Conservation (phyloP, 495 filamentous ascomycete species). For the Aspergillus cristatus region DNA sequence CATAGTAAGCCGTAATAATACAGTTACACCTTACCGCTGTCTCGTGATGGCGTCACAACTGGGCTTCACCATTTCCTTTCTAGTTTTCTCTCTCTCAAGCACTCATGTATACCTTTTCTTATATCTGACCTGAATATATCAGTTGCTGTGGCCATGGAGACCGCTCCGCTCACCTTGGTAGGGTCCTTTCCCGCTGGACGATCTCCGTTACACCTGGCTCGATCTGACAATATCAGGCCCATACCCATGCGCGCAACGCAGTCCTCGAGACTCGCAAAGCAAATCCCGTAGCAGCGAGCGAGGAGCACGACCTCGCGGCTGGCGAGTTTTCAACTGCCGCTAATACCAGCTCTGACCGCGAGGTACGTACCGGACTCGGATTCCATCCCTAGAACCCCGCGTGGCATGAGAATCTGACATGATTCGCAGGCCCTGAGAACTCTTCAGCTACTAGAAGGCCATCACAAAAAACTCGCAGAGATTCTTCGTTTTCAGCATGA, state of each 20-base stretch:
- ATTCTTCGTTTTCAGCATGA: conserved; percentile 64
- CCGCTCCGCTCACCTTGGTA: conserved; percentile 51
- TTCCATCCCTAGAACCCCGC: neutral
- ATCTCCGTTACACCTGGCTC: neutral
- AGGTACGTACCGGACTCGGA: conserved; percentile 35
- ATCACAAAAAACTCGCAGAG: conserved; percentile 71
- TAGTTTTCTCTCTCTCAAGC: too few species aligned
- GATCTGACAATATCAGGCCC: conserved; percentile 48
- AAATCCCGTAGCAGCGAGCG: conserved; percentile 69
- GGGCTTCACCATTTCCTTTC: too few species aligned
- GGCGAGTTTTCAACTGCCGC: conserved; percentile 81
- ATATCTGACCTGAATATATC: too few species aligned
- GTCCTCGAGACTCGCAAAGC: conserved; percentile 66
- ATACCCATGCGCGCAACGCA: conserved; percentile 77
- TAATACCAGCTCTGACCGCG: conserved; percentile 61
- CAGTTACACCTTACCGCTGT: too few species aligned
- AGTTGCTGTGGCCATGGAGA: conserved; percentile 41
- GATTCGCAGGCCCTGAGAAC: conserved; percentile 61
- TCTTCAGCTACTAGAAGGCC: conserved; percentile 71
- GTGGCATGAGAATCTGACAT: neutral
- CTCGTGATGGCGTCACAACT: too few species aligned
- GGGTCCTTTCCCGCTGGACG: conserved; percentile 6
- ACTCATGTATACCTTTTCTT: too few species aligned
- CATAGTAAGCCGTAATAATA: too few species aligned
- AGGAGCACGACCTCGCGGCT: conserved; percentile 82